Evolutionary conservation across 2,329 filamentous ascomycete genomes (phyloP).

Genomic region (Diaporthe helianthi): DNA sequence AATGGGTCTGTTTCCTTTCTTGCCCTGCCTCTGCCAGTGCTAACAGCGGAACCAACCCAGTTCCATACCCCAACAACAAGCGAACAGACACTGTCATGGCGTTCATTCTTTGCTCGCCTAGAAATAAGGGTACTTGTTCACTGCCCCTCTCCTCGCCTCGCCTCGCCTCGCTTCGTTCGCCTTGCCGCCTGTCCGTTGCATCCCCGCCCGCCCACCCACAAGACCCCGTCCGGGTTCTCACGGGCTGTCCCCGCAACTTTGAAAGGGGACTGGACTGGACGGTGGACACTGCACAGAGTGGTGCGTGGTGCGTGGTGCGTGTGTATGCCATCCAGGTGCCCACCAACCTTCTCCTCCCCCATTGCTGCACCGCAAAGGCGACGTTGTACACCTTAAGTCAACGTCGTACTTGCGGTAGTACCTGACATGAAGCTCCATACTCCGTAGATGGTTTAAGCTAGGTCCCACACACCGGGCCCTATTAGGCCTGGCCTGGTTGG

Average conservation of each 20-base stretch:
- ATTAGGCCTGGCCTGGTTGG: not conserved
- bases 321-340: no score
- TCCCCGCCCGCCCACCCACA: not conserved
- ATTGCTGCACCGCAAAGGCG: not conserved
- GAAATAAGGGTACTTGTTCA: no score
- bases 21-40: not conserved
- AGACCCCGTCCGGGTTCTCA: not conserved
- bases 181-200: not conserved
- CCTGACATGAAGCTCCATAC: conserved; percentile 9
- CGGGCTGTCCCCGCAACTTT: conserved; percentile 10
- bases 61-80: no score
- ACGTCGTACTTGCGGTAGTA: conserved; percentile 1
- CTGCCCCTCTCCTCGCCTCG: no score
- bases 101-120: not conserved
- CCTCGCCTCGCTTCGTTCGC: not conserved
- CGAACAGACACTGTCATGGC: no score
- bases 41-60: no score
- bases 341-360: not conserved
- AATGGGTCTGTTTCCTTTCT: not conserved
- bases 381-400: not conserved
- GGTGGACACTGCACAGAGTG: no score
- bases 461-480: conserved; percentile 5
- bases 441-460: not conserved
- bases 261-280: not conserved
- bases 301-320: no score